Percentiles rank a stretch among this genome's conserved stretches.
phyloP scores from a whole-genome alignment of 352 stramenopile species.

The Thraustochytrium sp. region DNA sequence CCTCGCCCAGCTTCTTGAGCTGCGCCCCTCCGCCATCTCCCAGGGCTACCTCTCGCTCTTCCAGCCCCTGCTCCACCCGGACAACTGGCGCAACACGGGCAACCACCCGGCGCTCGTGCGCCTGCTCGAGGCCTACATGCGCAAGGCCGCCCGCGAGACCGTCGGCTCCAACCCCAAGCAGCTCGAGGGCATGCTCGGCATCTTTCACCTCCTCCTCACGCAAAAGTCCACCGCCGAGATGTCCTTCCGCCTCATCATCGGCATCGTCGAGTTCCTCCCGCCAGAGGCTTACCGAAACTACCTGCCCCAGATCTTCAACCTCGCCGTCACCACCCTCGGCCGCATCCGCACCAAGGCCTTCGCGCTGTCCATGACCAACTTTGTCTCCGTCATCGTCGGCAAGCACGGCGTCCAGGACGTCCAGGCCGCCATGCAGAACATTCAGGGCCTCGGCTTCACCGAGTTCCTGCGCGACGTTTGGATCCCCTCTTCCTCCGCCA shows the following conservation, averaged over 20 bases:
- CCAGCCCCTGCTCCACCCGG: conserved; percentile 80
- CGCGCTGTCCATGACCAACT: neutral
- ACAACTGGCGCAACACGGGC: conserved; percentile 89
- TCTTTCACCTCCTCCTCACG: conserved; percentile 97
- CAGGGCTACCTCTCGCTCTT: conserved; percentile 92
- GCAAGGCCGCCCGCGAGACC: conserved; percentile 79
- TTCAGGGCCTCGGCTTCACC: neutral
- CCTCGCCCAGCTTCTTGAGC: conserved; percentile 93
- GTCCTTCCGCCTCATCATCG: conserved; percentile 27
- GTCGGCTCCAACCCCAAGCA: conserved; percentile 60
- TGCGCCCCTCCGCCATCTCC: conserved; percentile 74
- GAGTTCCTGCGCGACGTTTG: neutral
- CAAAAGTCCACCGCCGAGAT: conserved; percentile 54
- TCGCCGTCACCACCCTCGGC: neutral
- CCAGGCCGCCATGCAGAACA: neutral
- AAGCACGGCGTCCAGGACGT: conserved; percentile 10
- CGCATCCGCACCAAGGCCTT: neutral
- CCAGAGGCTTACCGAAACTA: conserved; percentile 22
- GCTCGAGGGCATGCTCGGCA: conserved; percentile 77
- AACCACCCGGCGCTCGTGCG: conserved; percentile 94
- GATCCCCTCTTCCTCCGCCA: neutral
- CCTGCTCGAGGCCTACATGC: conserved; percentile 91
- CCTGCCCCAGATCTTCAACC: conserved; percentile 33
- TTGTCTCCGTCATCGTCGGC: conserved; percentile 26
- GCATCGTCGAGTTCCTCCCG: conserved; percentile 38